Evolutionary conservation across 441 rosid species (phyloP), one percentile per base, ranked within the genome.

Genomic region (Pelargonium fulgidum): DNA sequence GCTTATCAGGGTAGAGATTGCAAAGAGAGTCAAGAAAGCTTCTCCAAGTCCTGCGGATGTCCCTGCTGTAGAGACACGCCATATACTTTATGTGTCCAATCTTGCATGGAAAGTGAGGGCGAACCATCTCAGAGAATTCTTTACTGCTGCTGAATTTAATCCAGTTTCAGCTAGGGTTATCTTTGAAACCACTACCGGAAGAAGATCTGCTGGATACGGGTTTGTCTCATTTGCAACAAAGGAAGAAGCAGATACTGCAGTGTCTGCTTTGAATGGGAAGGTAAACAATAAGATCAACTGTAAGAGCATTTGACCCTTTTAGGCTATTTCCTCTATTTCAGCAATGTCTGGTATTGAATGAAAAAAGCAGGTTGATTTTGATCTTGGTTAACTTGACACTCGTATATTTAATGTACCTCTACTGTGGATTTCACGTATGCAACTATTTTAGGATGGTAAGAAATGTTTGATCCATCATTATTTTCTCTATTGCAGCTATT

Each of bases 51-150:
- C 77, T 36, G 41, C 3, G 41, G 41, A 36, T 3, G 41, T 5
- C 59, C 73, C 79, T 29, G 14, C 82, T 17, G 73, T 72, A 41
- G 94, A 89, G 77, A 83, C 94, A 1, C 81, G 71, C 20, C 86
- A 89, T 72, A 86, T 85, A 73, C 86, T 93, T 74, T 91, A 85
- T 64, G 83, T 89, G 39, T 88, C 93, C 2, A 93, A 93, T 79
- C 91, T 93, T 64, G 85, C 91, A 70, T 90, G 98, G 98, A 93
- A 89, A 85, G 97, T 81, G 50, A 84, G 97, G 79, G 73, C 89
- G 11, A 84, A 68, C 42, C 86, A 90, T 73, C 87, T 90, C 64
- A 83, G 88, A 75, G 94, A 90, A 70, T 79, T 90, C 70, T 86
- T 93, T 78, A 77, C 87, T 0, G 75, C 56, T 50, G 75, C 56